phyloP scores from a whole-genome alignment of 352 stramenopile species.

The Phytophthora podocarpi region DNA sequence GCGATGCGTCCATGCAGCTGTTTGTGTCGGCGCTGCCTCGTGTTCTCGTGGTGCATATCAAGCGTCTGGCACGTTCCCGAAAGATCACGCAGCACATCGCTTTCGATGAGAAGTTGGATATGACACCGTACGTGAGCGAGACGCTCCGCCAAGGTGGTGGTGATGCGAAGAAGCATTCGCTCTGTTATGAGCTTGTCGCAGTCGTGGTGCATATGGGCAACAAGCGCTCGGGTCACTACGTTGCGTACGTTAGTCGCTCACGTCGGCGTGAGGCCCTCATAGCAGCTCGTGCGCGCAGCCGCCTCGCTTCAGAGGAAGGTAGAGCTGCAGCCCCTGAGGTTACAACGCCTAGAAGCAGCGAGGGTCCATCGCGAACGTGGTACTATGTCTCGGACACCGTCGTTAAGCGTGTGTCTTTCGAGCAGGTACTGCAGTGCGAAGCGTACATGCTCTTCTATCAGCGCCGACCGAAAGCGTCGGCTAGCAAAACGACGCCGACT shows the following conservation, averaged over 20 bases:
- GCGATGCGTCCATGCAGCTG: slow-evolving; percentile 62
- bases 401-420: slow-evolving; percentile 60
- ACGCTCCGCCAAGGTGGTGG: slow-evolving; percentile 29
- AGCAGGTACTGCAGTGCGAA: slow-evolving; percentile 75
- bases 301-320: slow-evolving; percentile 25
- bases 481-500: slow-evolving; percentile 10
- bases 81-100: slow-evolving; percentile 77
- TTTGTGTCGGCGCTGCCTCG: slow-evolving; percentile 54
- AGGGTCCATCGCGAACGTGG: slow-evolving; percentile 46
- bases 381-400: slow-evolving; percentile 78
- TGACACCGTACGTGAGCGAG: slow-evolving; percentile 50
- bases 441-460: slow-evolving; percentile 86
- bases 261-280: slow-evolving; percentile 35
- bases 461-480: slow-evolving; percentile 28
- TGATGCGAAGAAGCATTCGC: slow-evolving; percentile 26
- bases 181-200: slow-evolving; percentile 66
- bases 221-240: slow-evolving; percentile 72
- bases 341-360: slow-evolving; percentile 18
- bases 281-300: slow-evolving; percentile 26
- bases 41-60: slow-evolving; percentile 75
- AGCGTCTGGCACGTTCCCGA: slow-evolving; percentile 50
- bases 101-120: slow-evolving; percentile 62
- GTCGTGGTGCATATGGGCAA: slow-evolving; percentile 79
- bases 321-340: slow-evolving; percentile 8
- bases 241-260: slow-evolving; percentile 73